Conservation (phyloP, 2,329 filamentous ascomycete genomes). For the Xylaria multiplex region DNA sequence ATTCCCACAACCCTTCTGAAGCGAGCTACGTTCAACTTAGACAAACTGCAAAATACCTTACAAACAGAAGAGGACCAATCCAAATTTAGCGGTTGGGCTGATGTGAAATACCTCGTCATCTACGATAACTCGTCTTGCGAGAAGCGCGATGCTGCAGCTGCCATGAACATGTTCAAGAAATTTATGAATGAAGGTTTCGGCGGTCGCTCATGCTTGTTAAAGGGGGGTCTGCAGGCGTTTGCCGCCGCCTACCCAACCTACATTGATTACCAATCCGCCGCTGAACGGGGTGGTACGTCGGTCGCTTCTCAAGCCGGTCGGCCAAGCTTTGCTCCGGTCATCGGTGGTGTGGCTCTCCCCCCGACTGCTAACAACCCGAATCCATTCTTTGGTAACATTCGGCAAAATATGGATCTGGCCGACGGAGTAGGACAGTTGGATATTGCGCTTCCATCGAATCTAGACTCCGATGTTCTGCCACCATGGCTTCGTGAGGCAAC, state of each 20-base stretch:
- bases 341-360: conserved; percentile 88
- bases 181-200: conserved; percentile 85
- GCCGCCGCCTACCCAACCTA: conserved; percentile 71
- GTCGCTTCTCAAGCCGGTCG: conserved; percentile 57
- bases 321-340: conserved; percentile 74
- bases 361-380: conserved; percentile 74
- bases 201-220: conserved; percentile 78
- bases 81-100: conserved; percentile 80
- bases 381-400: conserved; percentile 95
- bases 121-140: conserved; percentile 84
- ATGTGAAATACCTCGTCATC: conserved; percentile 80
- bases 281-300: conserved; percentile 62
- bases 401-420: conserved; percentile 94
- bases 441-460: conserved; percentile 58
- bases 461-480: conserved; percentile 69
- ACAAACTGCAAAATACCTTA: conserved; percentile 89
- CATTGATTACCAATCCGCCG: conserved; percentile 65
- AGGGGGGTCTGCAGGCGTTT: conserved; percentile 84
- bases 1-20: conserved; percentile 95
- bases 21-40: conserved; percentile 86
- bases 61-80: conserved; percentile 74
- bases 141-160: conserved; percentile 80
- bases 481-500: conserved; percentile 79
- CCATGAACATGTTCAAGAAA: conserved; percentile 91
- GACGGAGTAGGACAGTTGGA: conserved; percentile 89